Evolutionary conservation across 768 basidiomycete species (phyloP).

Genomic region (Coprinellus aureogranulatus): DNA sequence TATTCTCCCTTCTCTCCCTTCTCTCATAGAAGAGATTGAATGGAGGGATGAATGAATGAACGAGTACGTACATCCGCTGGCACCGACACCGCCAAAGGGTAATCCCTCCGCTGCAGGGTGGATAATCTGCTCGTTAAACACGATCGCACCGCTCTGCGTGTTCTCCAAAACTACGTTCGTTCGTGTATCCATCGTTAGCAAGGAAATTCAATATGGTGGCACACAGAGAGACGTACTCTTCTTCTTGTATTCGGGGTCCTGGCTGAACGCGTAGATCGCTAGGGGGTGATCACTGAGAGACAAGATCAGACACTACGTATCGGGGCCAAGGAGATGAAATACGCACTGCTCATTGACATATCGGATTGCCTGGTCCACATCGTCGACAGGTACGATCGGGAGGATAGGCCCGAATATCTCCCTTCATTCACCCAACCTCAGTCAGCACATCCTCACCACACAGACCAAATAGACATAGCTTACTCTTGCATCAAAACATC

Average conservation of each 20-base stretch:
- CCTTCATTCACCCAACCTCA: too few relatives aligned
- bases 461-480: slow-evolving; percentile 26
- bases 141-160: slow-evolving; percentile 68
- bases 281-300: slow-evolving; percentile 64
- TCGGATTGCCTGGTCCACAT: slow-evolving; percentile 67
- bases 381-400: slow-evolving; percentile 69
- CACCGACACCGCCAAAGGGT: slow-evolving; percentile 74
- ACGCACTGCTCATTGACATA: slow-evolving; percentile 60
- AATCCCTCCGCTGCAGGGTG: slow-evolving; percentile 61
- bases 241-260: slow-evolving; percentile 53
- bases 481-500: slow-evolving; percentile 80
- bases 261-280: slow-evolving; percentile 73
- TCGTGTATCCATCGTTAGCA: background rate
- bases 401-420: slow-evolving; percentile 86
- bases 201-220: background rate
- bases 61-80: slow-evolving; percentile 63
- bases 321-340: background rate
- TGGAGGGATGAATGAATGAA: too few relatives aligned
- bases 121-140: slow-evolving; percentile 71
- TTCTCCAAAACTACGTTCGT: slow-evolving; percentile 55
- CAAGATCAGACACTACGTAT: background rate
- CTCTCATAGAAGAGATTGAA: background rate
- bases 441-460: too few relatives aligned
- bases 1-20: background rate
- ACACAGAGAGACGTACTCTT: slow-evolving; percentile 57